These are phyloP conservation scores for Aspergillus nanangensis DNA, from an alignment of 495 filamentous ascomycete species.

Conservation along the genomic window DNA sequence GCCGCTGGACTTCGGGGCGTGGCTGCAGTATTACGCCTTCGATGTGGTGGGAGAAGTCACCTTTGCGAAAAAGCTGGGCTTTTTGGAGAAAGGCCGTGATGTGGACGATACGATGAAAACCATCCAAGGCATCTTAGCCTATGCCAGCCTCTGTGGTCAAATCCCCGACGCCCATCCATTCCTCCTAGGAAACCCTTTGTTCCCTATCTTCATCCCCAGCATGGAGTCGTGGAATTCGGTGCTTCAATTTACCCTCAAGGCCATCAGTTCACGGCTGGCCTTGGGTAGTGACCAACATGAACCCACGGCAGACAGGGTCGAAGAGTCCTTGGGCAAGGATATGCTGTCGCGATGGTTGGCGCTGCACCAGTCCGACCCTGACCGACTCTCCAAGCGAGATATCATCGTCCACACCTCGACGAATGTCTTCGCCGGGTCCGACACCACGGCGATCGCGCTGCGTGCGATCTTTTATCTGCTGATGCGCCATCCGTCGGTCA, in stretches of 20 bases:
- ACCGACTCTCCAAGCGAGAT: conserved; percentile 20
- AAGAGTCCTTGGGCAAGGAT: no score
- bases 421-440: conserved; percentile 42
- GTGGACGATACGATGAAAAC: conserved; percentile 32
- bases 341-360: conserved; percentile 28
- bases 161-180: conserved; percentile 26
- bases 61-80: conserved; percentile 34
- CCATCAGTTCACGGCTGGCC: conserved; percentile 23
- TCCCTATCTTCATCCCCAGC: conserved; percentile 30
- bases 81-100: conserved; percentile 34
- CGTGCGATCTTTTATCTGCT: conserved; percentile 59
- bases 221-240: conserved; percentile 32
- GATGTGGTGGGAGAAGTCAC: conserved; percentile 37
- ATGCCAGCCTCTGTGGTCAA: conserved; percentile 25
- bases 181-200: conserved; percentile 29
- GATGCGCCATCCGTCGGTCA: conserved; percentile 43
- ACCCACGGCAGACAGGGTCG: background rate
- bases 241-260: conserved; percentile 22
- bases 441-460: conserved; percentile 58
- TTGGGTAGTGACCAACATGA: conserved; percentile 19
- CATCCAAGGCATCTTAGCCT: conserved; percentile 20
- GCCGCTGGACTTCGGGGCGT: conserved; percentile 31
- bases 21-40: conserved; percentile 46
- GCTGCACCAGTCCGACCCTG: conserved; percentile 20
- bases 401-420: conserved; percentile 25